Evolutionary conservation across 768 basidiomycete species (phyloP).

Genomic region (Hysterangium stoloniferum): DNA sequence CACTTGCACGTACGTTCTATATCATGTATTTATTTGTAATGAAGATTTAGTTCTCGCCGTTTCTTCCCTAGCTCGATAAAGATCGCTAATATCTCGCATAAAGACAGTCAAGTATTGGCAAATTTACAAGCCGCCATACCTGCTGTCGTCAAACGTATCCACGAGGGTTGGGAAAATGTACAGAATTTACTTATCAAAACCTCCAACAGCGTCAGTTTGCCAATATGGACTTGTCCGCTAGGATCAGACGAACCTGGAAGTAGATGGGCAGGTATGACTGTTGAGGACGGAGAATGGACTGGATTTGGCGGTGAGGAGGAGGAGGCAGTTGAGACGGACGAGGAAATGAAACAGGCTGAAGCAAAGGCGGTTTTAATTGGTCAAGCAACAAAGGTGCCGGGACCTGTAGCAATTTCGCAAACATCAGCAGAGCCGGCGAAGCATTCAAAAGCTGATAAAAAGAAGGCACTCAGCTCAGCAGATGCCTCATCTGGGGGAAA

Average conservation of each 20-base stretch:
- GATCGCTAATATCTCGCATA: slow-evolving; percentile 67
- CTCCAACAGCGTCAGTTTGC: slow-evolving; percentile 72
- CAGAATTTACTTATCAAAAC: slow-evolving; percentile 89
- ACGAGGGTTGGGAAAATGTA: slow-evolving; percentile 84
- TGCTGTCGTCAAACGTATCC: slow-evolving; percentile 57
- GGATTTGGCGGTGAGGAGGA: slow-evolving; percentile 10
- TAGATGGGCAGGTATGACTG: slow-evolving; percentile 47
- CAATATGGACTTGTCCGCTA: slow-evolving; percentile 83
- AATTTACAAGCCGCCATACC: slow-evolving; percentile 80
- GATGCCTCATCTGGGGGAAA: not conserved
- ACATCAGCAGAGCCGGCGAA: not conserved
- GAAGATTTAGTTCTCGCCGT: not conserved
- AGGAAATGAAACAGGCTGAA: not conserved
- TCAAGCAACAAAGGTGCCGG: too few relatives aligned
- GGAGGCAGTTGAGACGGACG: slow-evolving; percentile 13
- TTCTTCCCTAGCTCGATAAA: slow-evolving; percentile 61
- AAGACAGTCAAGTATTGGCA: slow-evolving; percentile 60
- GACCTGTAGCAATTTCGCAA: too few relatives aligned
- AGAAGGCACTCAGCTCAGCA: not conserved
- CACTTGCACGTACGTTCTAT: slow-evolving; percentile 71
- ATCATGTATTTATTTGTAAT: not conserved
- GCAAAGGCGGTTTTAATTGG: not conserved
- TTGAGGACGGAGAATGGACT: slow-evolving; percentile 18
- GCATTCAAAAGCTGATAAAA: not conserved
- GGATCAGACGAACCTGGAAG: slow-evolving; percentile 44